Conservation (phyloP, 2,329 filamentous ascomycete species). For the Didymella arachidicola region DNA sequence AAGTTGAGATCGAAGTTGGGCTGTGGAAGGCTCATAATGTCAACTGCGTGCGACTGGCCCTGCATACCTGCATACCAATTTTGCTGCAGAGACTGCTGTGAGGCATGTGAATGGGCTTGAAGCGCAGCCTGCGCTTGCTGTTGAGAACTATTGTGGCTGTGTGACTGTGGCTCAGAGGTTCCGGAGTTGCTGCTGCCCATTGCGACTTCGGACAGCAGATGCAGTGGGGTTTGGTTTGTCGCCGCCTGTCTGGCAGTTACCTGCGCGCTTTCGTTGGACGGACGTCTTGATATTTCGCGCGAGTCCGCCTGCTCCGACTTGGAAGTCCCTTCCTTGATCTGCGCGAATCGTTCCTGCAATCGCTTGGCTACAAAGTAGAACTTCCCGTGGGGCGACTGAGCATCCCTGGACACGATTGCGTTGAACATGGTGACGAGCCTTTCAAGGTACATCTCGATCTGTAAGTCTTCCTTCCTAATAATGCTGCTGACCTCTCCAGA, state of each 20-base stretch:
- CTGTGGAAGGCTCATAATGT: conserved; percentile 39
- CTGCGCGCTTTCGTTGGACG: conserved; percentile 27
- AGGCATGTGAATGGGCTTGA: conserved; percentile 35
- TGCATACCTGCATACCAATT: conserved; percentile 42
- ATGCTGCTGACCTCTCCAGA: conserved; percentile 59
- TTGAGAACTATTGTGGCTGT: conserved; percentile 23
- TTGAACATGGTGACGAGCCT: conserved; percentile 57
- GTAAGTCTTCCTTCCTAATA: conserved; percentile 57
- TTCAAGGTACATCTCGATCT: conserved; percentile 58
- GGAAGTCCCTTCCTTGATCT: conserved; percentile 54
- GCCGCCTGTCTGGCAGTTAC: conserved; percentile 37
- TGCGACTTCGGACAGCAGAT: conserved; percentile 52
- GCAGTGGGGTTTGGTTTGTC: conserved; percentile 48
- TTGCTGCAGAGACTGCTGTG: conserved; percentile 32
- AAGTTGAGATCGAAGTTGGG: conserved; percentile 46
- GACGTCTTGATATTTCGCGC: conserved; percentile 32
- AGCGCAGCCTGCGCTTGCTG: conserved; percentile 38
- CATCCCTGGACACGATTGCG: conserved; percentile 51
- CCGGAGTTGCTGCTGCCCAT: conserved; percentile 45
- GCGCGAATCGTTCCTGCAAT: conserved; percentile 55
- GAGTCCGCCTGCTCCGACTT: conserved; percentile 37
- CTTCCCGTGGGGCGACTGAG: conserved; percentile 57
- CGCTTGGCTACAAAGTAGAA: conserved; percentile 57
- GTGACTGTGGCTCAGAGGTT: conserved; percentile 17
- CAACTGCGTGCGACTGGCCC: conserved; percentile 26